A percentile compares a stretch with the other conserved stretches of the same genome.
These are phyloP conservation scores for Przewalskia tangutica DNA, from an alignment of 257 asterid genomes.

Conservation along the genomic window DNA sequence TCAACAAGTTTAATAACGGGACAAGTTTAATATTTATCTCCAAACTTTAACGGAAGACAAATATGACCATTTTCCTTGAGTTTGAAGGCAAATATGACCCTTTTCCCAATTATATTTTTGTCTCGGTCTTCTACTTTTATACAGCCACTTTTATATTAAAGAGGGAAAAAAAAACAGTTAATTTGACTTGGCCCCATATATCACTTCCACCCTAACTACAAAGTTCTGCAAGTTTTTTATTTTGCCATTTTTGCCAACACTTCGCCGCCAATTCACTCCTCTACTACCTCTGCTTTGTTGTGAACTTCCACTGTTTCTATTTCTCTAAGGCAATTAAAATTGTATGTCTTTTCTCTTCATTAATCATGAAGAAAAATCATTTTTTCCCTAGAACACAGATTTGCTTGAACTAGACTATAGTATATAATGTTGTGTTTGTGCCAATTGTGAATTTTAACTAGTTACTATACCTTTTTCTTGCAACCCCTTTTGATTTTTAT, in stretches of 20 bases:
- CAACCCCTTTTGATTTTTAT: neutral
- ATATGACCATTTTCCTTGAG: too few species aligned
- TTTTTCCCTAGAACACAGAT: neutral
- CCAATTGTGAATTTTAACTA: neutral
- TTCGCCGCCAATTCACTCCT: neutral
- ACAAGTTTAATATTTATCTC: too few species aligned
- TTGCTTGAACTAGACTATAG: neutral
- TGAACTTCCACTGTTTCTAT: neutral
- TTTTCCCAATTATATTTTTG: too few species aligned
- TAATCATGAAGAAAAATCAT: neutral
- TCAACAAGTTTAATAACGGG: too few species aligned
- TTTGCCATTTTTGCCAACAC: neutral
- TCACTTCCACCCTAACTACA: neutral
- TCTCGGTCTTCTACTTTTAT: too few species aligned
- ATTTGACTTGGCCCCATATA: too few species aligned
- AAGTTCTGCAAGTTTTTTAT: neutral
- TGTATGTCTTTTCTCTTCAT: neutral
- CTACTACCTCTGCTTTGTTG: neutral
- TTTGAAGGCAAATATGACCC: too few species aligned
- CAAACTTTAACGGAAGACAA: too few species aligned
- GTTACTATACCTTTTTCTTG: neutral
- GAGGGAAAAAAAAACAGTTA: too few species aligned
- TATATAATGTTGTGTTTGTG: too few species aligned
- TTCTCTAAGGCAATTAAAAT: neutral
- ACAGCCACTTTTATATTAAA: too few species aligned